These are phyloP conservation scores for Phytopythium litorale DNA, from an alignment of 352 stramenopile genomes.

Conservation along the genomic window DNA sequence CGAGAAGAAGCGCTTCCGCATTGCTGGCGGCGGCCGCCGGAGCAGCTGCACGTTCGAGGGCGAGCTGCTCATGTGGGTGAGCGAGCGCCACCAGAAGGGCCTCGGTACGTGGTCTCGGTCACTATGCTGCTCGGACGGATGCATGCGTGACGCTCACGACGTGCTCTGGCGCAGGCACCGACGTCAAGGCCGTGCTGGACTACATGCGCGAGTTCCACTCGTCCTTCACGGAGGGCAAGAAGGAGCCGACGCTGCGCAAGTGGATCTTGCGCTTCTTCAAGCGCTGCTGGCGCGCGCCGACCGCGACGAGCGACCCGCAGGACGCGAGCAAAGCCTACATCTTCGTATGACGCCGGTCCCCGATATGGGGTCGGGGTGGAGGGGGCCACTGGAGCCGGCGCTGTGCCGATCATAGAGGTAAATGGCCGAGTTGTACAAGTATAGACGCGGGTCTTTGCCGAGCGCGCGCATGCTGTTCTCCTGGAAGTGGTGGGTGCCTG, in stretches of 20 bases:
- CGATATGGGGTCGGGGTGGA: not conserved
- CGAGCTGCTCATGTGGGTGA: conserved; percentile 71
- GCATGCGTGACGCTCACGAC: not conserved
- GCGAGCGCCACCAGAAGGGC: conserved; percentile 56
- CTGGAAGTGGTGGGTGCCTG: not conserved
- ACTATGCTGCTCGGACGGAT: not conserved
- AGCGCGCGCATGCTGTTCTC: not conserved
- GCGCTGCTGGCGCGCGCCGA: conserved; percentile 49
- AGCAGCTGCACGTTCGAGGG: conserved; percentile 76
- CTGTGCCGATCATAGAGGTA: not conserved
- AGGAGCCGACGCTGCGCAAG: conserved; percentile 72
- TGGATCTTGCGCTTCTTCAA: conserved; percentile 85
- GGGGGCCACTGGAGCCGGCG: not conserved
- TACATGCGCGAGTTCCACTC: conserved; percentile 65
- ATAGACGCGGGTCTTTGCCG: not conserved
- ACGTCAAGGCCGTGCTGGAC: conserved; percentile 64
- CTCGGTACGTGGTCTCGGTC: conserved; percentile 21
- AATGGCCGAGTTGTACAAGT: not conserved
- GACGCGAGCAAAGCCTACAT: conserved; percentile 50
- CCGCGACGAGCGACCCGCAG: conserved; percentile 28
- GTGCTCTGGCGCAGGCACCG: conserved; percentile 28
- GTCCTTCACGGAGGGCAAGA: conserved; percentile 75
- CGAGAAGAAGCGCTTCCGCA: conserved; percentile 72
- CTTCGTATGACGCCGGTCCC: conserved; percentile 34
- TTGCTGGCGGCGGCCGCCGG: conserved; percentile 54